Percentiles rank a stretch among this genome's conserved stretches.
Conservation (phyloP, 2,329 filamentous ascomycete species). For the Penicillium freii region DNA sequence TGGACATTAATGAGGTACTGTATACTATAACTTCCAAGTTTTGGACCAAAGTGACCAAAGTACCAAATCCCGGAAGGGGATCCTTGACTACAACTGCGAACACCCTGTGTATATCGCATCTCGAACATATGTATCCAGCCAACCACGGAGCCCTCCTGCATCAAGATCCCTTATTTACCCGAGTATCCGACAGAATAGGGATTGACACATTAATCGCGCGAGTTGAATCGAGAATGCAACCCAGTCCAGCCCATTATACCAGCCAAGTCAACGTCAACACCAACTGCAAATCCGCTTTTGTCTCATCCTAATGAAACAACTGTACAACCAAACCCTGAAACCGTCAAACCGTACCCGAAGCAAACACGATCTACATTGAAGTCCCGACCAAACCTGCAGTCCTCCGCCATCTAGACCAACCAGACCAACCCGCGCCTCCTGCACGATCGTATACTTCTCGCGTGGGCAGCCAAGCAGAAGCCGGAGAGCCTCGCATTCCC, state of each 20-base stretch:
- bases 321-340: background rate
- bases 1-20: slow-evolving; percentile 4
- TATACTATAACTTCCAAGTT: background rate
- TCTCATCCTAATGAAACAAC: background rate
- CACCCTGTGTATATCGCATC: slow-evolving; percentile 10
- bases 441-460: slow-evolving; percentile 16
- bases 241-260: background rate
- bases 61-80: slow-evolving; percentile 8
- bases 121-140: slow-evolving; percentile 5
- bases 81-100: slow-evolving; percentile 12
- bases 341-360: background rate
- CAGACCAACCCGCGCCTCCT: slow-evolving; percentile 9
- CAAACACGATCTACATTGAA: slow-evolving; percentile 13
- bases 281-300: background rate
- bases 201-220: background rate
- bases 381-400: slow-evolving; percentile 23
- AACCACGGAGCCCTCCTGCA: slow-evolving; percentile 9
- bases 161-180: slow-evolving; percentile 16
- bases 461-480: slow-evolving; percentile 22
- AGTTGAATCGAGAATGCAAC: background rate
- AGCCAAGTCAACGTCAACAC: background rate
- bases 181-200: slow-evolving; percentile 5
- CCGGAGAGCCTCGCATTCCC: slow-evolving; percentile 15
- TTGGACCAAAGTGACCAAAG: slow-evolving; percentile 1
- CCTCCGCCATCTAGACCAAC: slow-evolving; percentile 15